phyloP scores from a whole-genome alignment of 306 rosid genomes.

The Alnus rubra region DNA sequence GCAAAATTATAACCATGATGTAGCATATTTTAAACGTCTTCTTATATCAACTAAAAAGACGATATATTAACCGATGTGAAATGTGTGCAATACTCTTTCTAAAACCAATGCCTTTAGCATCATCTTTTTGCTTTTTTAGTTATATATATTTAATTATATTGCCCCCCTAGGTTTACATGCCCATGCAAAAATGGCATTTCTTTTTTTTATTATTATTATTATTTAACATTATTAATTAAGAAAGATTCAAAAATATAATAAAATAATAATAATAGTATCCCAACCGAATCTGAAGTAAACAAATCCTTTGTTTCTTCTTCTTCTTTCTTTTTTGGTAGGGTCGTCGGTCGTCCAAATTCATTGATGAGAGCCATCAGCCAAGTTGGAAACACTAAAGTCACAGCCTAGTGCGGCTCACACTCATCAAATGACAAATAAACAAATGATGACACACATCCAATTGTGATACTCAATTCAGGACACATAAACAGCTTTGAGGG shows the following conservation, averaged over 20 bases:
- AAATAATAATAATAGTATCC: not conserved
- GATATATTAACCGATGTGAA: too few relatives aligned
- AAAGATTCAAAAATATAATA: too few relatives aligned
- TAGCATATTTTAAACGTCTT: too few relatives aligned
- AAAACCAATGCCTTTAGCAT: not conserved
- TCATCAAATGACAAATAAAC: slow-evolving; percentile 1
- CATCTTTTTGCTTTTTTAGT: not conserved
- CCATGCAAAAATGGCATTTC: not conserved
- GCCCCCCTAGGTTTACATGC: not conserved
- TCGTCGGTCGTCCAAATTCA: not conserved
- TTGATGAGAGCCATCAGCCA: not conserved
- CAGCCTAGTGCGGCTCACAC: slow-evolving; percentile 19
- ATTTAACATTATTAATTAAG: too few relatives aligned
- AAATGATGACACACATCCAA: slow-evolving; percentile 1
- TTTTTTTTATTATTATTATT: not conserved
- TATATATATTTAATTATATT: not conserved
- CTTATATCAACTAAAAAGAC: too few relatives aligned
- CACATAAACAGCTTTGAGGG: too few relatives aligned
- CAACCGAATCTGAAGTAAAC: not conserved
- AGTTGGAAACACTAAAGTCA: not conserved
- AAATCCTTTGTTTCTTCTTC: not conserved
- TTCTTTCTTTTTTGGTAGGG: too few relatives aligned
- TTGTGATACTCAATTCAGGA: too few relatives aligned
- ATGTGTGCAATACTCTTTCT: not conserved
- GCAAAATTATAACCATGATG: too few relatives aligned